Percentiles rank a stretch among this genome's conserved stretches.
These are phyloP conservation scores for Volvox reticuliferus DNA, from an alignment of 139 green algal species.

Conservation along the genomic window DNA sequence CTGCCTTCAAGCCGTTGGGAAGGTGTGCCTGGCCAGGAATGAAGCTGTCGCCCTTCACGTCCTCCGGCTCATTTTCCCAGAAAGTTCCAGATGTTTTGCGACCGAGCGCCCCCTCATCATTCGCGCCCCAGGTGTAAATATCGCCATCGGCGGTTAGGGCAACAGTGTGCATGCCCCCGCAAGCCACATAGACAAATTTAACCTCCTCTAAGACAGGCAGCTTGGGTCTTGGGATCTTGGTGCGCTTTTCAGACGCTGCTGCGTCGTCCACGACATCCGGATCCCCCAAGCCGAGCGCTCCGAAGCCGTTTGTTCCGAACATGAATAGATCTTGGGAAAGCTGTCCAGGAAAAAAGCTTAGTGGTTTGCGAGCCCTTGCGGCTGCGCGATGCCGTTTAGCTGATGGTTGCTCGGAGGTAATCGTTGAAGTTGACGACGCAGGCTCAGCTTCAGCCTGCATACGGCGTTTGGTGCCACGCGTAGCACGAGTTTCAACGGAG, in stretches of 20 bases:
- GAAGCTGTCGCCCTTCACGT: slow-evolving; percentile 58
- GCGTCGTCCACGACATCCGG: slow-evolving; percentile 28
- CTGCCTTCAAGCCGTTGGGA: slow-evolving; percentile 47
- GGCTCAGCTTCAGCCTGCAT: not conserved
- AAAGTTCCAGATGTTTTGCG: slow-evolving; percentile 59
- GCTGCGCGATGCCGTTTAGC: slow-evolving; percentile 21
- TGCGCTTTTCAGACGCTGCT: not conserved
- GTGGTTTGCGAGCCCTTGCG: not conserved
- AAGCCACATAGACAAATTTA: slow-evolving; percentile 74
- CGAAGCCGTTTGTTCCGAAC: slow-evolving; percentile 66
- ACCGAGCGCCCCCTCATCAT: slow-evolving; percentile 93
- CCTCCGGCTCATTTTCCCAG: slow-evolving; percentile 47
- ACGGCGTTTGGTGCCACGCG: slow-evolving; percentile 28
- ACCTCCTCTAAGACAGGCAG: slow-evolving; percentile 5
- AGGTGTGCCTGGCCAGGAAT: slow-evolving; percentile 61
- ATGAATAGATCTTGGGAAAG: slow-evolving; percentile 51
- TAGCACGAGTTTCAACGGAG: not conserved
- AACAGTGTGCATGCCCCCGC: slow-evolving; percentile 93
- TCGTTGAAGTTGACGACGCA: not conserved
- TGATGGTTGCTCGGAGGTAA: not conserved
- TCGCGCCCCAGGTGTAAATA: slow-evolving; percentile 90
- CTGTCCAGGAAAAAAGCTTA: too few species aligned
- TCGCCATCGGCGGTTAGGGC: slow-evolving; percentile 71
- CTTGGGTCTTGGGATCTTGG: slow-evolving; percentile 39
- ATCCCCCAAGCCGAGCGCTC: slow-evolving; percentile 66